Evolutionary conservation across 805 yeast species (phyloP).

Genomic region (Candida broadrunensis): DNA sequence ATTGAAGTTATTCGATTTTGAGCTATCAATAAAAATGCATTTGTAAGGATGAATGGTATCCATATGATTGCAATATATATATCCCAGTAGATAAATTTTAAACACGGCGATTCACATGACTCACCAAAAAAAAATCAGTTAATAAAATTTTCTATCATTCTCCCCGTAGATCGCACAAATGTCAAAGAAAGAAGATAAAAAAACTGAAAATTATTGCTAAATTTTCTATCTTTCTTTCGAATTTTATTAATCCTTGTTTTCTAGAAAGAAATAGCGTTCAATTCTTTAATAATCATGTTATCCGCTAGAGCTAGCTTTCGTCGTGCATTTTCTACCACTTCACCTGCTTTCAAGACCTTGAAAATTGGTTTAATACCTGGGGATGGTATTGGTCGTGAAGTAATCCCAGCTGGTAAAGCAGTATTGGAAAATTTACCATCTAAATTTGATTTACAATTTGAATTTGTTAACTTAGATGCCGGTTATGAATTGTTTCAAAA

Average conservation of each 20-base stretch:
- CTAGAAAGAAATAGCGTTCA: no score
- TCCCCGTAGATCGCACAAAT: neutral
- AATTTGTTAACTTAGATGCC: conserved; percentile 85
- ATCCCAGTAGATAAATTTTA: no score
- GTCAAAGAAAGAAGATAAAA: no score
- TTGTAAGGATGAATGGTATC: no score
- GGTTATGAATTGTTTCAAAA: conserved; percentile 92
- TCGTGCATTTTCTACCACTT: conserved; percentile 31
- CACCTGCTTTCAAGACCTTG: conserved; percentile 28
- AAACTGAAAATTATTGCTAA: no score
- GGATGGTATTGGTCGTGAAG: conserved; percentile 97
- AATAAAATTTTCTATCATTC: neutral
- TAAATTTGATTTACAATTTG: conserved; percentile 73
- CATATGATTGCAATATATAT: no score
- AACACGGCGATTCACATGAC: conserved; percentile 4
- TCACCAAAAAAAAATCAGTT: conserved; percentile 2
- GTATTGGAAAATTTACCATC: conserved; percentile 79
- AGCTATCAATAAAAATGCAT: no score
- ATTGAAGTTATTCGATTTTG: no score
- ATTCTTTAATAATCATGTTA: conserved; percentile 11
- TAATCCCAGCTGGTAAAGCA: conserved; percentile 93
- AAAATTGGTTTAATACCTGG: conserved; percentile 84
- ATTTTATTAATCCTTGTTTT: no score
- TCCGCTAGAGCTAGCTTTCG: conserved; percentile 18
- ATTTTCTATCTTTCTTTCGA: no score